A percentile compares a stretch with the other conserved stretches of the same genome.
These are phyloP conservation scores for Teunomyces atbi DNA, from an alignment of 805 yeast species.

Conservation along the genomic window DNA sequence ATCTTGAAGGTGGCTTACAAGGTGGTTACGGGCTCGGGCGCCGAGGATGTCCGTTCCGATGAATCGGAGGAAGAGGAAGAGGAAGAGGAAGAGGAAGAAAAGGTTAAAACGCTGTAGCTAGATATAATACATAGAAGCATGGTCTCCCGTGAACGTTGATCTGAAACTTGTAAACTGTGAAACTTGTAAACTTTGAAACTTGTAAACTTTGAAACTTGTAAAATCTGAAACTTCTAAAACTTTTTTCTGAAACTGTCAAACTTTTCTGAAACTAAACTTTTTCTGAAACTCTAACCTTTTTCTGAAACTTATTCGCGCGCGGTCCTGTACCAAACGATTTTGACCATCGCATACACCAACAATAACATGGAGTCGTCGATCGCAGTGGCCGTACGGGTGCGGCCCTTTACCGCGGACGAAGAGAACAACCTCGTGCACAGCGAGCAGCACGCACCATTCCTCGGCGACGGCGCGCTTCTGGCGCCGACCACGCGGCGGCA, in stretches of 20 bases:
- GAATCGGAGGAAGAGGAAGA: conserved; percentile 52
- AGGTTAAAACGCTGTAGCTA: neutral
- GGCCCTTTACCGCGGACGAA: conserved; percentile 75
- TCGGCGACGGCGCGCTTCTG: conserved; percentile 49
- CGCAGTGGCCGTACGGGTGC: conserved; percentile 73
- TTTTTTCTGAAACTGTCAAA: no score
- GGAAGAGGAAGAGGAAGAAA: neutral
- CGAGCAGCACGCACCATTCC: conserved; percentile 40
- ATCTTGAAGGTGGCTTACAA: conserved; percentile 67
- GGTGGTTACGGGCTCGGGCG: conserved; percentile 69
- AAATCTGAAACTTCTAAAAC: no score
- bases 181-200: no score
- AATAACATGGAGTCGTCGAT: conserved; percentile 53
- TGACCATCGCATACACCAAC: neutral
- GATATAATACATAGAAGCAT: no score
- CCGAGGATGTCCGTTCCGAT: conserved; percentile 87
- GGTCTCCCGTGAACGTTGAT: no score
- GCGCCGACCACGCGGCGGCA: conserved; percentile 11
- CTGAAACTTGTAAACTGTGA: no score
- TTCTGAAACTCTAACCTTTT: neutral
- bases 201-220: no score
- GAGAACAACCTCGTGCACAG: conserved; percentile 42
- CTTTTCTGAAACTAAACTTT: neutral
- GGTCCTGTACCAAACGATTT: neutral
- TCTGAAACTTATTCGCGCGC: neutral